These are phyloP conservation scores for Lupinus albus DNA, from an alignment of 306 rosid species.

Conservation along the genomic window DNA sequence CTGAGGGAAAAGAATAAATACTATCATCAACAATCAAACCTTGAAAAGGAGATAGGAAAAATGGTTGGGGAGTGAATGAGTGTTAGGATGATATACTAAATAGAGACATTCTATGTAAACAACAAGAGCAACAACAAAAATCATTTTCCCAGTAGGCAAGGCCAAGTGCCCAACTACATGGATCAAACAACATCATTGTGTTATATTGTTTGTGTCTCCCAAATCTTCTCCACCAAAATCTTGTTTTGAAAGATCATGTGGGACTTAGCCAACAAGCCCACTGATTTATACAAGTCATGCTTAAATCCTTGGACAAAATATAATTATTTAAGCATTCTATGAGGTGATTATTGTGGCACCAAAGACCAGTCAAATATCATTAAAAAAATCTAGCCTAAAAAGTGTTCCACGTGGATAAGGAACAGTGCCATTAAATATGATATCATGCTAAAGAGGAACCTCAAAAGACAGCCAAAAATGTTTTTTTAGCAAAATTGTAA, in stretches of 20 bases:
- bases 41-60: too few relatives aligned
- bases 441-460: conserved; percentile 24
- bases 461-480: conserved; percentile 15
- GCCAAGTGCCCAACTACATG: too few relatives aligned
- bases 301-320: conserved; percentile 17
- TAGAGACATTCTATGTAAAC: too few relatives aligned
- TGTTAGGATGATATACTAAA: too few relatives aligned
- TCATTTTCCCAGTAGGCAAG: too few relatives aligned
- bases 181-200: too few relatives aligned
- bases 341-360: conserved; percentile 9
- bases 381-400: not conserved
- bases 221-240: too few relatives aligned
- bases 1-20: conserved; percentile 20
- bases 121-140: too few relatives aligned
- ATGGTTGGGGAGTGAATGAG: too few relatives aligned
- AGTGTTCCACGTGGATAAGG: not conserved
- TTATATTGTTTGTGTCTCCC: too few relatives aligned
- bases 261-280: conserved; percentile 14
- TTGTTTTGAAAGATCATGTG: not conserved
- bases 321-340: conserved; percentile 19
- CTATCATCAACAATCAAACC: conserved; percentile 27
- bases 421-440: conserved; percentile 12
- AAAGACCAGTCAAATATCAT: conserved; percentile 31
- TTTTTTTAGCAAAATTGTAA: conserved; percentile 1
- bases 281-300: not conserved